These are phyloP conservation scores for Ogataea wickerhamii DNA, from an alignment of 805 yeast species.

Conservation along the genomic window DNA sequence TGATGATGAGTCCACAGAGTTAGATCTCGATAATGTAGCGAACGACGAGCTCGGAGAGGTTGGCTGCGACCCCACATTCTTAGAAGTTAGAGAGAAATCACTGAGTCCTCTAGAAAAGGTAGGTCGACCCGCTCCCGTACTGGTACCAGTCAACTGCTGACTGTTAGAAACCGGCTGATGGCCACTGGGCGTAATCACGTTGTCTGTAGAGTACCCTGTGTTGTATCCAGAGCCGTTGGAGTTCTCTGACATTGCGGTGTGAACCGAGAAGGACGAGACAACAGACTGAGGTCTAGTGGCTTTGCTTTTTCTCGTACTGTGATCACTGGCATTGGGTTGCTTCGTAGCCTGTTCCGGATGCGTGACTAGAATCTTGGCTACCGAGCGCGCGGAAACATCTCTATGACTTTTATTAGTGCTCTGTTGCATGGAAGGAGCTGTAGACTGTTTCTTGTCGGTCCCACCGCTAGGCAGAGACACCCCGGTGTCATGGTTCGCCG, in stretches of 20 bases:
- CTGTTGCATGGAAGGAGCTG: neutral
- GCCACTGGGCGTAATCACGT: slow-evolving; percentile 5
- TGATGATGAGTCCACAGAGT: slow-evolving; percentile 34
- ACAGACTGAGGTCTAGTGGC: slow-evolving; percentile 47
- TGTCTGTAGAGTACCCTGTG: slow-evolving; percentile 36
- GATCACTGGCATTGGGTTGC: slow-evolving; percentile 12
- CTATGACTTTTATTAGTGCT: neutral
- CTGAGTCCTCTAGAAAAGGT: slow-evolving; percentile 30
- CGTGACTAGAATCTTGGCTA: slow-evolving; percentile 18
- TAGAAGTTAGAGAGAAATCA: slow-evolving; percentile 29
- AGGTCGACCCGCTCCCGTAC: slow-evolving; percentile 18
- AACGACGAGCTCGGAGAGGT: slow-evolving; percentile 35
- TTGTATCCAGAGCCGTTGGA: slow-evolving; percentile 42
- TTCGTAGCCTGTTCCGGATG: slow-evolving; percentile 13
- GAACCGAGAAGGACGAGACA: slow-evolving; percentile 46
- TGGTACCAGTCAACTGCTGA: slow-evolving; percentile 6
- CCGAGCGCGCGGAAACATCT: slow-evolving; percentile 5
- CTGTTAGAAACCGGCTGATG: slow-evolving; percentile 1
- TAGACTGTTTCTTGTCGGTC: neutral
- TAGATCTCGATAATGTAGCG: slow-evolving; percentile 32
- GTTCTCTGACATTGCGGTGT: slow-evolving; percentile 50
- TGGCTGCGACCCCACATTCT: slow-evolving; percentile 23
- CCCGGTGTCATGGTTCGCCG: neutral
- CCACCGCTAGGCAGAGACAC: neutral
- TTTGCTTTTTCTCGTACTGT: slow-evolving; percentile 17